Evolutionary conservation across 2,329 filamentous ascomycete genomes (phyloP).

Genomic region (Phyllosticta citriasiana): DNA sequence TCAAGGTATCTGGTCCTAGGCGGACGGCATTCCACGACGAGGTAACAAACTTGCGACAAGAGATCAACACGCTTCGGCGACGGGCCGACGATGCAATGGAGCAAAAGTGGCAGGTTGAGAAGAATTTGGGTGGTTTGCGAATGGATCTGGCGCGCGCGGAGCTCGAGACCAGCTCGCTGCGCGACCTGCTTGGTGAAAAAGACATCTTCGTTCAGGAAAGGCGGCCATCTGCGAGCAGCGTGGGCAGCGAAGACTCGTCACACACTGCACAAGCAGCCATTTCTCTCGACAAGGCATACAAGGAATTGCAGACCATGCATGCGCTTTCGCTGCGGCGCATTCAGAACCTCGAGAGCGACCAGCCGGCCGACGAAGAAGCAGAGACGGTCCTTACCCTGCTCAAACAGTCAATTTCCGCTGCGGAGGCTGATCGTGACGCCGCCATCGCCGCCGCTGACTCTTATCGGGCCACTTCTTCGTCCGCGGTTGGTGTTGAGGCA

Average conservation of each 20-base stretch:
- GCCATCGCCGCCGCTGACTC: conserved; percentile 54
- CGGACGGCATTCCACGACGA: conserved; percentile 77
- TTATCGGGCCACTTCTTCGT: conserved; percentile 49
- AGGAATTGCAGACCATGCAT: conserved; percentile 65
- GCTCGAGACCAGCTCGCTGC: conserved; percentile 79
- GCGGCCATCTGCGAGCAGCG: conserved; percentile 22
- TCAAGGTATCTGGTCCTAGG: conserved; percentile 58
- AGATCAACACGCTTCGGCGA: conserved; percentile 73
- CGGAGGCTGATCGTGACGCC: conserved; percentile 63
- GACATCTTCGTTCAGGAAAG: conserved; percentile 66
- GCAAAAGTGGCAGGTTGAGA: conserved; percentile 93
- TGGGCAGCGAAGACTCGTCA: conserved; percentile 22
- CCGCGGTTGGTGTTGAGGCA: neutral
- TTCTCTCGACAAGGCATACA: conserved; percentile 63
- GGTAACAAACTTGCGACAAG: conserved; percentile 66
- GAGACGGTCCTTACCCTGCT: conserved; percentile 54
- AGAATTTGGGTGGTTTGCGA: conserved; percentile 76
- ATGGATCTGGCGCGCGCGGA: conserved; percentile 96
- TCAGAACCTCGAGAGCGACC: conserved; percentile 48
- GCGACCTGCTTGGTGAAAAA: conserved; percentile 67
- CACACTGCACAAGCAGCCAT: conserved; percentile 49
- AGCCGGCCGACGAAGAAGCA: conserved; percentile 37
- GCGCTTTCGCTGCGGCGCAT: conserved; percentile 56
- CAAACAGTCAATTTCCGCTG: conserved; percentile 57
- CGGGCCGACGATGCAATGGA: conserved; percentile 89